Evolutionary conservation across 164 flowering plant species (phyloP), one percentile per base, ranked within the genome.

Genomic region (Magnolia changhungtana): DNA sequence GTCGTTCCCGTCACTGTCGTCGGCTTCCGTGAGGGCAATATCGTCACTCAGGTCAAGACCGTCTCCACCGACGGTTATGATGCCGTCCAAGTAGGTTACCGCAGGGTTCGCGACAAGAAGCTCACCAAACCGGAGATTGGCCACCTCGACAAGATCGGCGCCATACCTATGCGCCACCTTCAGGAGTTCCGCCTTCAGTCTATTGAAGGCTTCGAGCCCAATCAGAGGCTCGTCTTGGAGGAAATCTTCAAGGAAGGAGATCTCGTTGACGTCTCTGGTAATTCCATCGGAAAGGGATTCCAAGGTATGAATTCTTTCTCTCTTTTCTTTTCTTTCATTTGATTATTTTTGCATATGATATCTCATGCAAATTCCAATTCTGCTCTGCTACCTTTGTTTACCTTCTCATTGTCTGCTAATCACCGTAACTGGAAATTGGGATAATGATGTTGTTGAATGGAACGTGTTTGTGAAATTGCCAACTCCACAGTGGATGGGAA

Each of bases 281-380:
- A 85, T 8, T 86, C 97, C 74, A 96, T 96, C 64, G 99, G 99
- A 6, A 96, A 96, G 83, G 99, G 99, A 4, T 96, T 96, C 74
- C 99, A 96, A 89, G 99, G 98, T 91, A 20, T 66, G 70, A n/a
- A 67, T 19, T 72, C 76, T 16, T 18, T 73, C 11, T 16, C n/a
- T 73, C 11, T 1, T 27, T 16, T 55, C 66, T 59, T 3, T 20
- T 23, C n/a, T 9, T 18, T 52, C 59, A 52, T 14, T 52, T 1
- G 14, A 14, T 14, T 1, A 14, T 14, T 55, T 13, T 16, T 55
- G 61, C 61, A 55, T 55, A 11, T 55, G 61, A 37, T 37, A 37
- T 37, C 45, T 5, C 45, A 37, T 37, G 45, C 45, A 3, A 37
- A 0, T 37, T 3, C 45, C 45, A 37, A 37, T 37, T 37, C 45